Percentiles rank a stretch among this genome's conserved stretches.
Evolutionary conservation across 257 asterid genomes (phyloP).

Genomic region (Rehmannia glutinosa): DNA sequence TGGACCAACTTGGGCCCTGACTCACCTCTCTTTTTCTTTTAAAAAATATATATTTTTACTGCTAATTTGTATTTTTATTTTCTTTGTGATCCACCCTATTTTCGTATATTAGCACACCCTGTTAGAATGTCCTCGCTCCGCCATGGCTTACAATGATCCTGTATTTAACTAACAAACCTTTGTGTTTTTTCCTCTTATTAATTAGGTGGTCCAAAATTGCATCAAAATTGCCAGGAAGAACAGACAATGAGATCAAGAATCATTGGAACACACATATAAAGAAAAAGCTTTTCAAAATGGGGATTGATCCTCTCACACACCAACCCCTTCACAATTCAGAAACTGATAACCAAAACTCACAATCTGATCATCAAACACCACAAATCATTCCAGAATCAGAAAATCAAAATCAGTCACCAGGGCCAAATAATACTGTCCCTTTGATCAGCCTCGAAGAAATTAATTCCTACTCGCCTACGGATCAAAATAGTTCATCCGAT

Average conservation of each 20-base stretch:
- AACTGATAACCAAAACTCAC: conserved; percentile 19
- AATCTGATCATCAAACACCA: not conserved
- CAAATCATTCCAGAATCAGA: conserved; percentile 17
- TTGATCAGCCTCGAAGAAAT: conserved; percentile 6
- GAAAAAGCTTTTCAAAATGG: conserved; percentile 86
- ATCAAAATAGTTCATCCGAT: conserved; percentile 48
- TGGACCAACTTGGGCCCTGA: too few species aligned
- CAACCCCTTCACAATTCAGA: conserved; percentile 46
- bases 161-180: not conserved
- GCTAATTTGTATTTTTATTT: too few species aligned
- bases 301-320: conserved; percentile 89
- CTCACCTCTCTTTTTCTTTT: too few species aligned
- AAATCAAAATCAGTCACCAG: conserved; percentile 9
- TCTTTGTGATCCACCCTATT: too few species aligned
- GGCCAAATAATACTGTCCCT: not conserved
- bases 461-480: conserved; percentile 42
- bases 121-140: too few species aligned
- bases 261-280: conserved; percentile 98
- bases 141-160: too few species aligned
- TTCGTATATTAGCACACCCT: too few species aligned
- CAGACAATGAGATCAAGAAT: conserved; percentile 91
- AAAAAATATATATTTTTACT: too few species aligned
- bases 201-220: conserved; percentile 94
- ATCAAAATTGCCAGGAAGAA: conserved; percentile 83
- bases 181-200: not conserved